phyloP scores from a whole-genome alignment of 2,329 filamentous ascomycete genomes.

The Apiospora pterosperma region DNA sequence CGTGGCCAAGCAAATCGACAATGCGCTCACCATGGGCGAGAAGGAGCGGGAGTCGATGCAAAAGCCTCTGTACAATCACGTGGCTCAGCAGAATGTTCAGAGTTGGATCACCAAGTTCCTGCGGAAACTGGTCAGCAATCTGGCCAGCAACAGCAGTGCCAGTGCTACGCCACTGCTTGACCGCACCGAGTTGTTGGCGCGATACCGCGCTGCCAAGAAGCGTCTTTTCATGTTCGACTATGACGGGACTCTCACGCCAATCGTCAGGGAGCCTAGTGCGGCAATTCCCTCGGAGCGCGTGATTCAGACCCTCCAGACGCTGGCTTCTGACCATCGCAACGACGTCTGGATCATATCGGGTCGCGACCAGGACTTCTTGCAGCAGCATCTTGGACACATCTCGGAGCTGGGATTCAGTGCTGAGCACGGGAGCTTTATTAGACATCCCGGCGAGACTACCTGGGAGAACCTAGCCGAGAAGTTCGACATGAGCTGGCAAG shows the following conservation, averaged over 20 bases:
- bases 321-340: conserved; percentile 79
- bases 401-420: conserved; percentile 86
- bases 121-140: conserved; percentile 73
- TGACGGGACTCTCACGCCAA: conserved; percentile 92
- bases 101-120: conserved; percentile 81
- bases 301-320: conserved; percentile 71
- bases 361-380: conserved; percentile 86
- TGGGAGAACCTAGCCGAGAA: conserved; percentile 90
- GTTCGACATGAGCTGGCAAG: conserved; percentile 90
- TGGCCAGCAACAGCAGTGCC: conserved; percentile 72
- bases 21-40: conserved; percentile 72
- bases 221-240: conserved; percentile 99
- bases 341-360: conserved; percentile 98
- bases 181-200: conserved; percentile 64
- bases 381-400: conserved; percentile 91
- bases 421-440: conserved; percentile 95
- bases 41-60: conserved; percentile 68
- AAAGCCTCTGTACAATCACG: conserved; percentile 73
- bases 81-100: conserved; percentile 81
- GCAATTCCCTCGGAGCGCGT: conserved; percentile 85
- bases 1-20: conserved; percentile 79
- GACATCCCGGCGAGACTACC: conserved; percentile 67
- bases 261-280: conserved; percentile 85
- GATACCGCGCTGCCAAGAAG: conserved; percentile 72
- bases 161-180: conserved; percentile 81